Base-by-base conservation (phyloP, 2,329 filamentous ascomycete genomes). In the Colletotrichum theobromicola region DNA sequence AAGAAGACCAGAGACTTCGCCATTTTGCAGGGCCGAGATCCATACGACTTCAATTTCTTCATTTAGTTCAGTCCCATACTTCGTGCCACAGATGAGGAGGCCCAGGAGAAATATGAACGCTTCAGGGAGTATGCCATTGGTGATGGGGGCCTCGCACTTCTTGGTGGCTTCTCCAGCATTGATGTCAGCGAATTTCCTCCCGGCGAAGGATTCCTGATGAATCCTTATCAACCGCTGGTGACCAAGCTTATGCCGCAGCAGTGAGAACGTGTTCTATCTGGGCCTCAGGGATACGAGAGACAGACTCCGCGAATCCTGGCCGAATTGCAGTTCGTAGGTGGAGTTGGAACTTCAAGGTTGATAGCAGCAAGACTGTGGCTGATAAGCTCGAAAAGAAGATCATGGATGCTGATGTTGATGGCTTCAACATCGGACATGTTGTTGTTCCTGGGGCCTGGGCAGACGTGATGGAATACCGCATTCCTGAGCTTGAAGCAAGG, bases 161-260 rank as follows among this genome's bases (percentile, higher is more conserved):
- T 80, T 73, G 75, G 74, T 16, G 78, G 78, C 50, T 78, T 76
- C 66, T 79, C 78, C 5, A 79, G 79, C 60, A 76, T 80, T 28
- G 80, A 81, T 67, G 67, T 81, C 8, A 57, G 66, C 30, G 26
- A 53, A n/a, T 80, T 76, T 42, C 75, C 64, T 32, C 74, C 77
- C 9, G 80, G 81, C 67, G 77, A 80, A 35, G 71, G 69, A 30
- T 79, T 80, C 30, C 30, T 21, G 4, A 60, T 46, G n/a, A 61
- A 64, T 18, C 55, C 67, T 26, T 32, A 63, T 32, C 74, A 76
- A 32, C 60, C 70, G 7, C 34, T 76, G 9, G 35, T 72, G 50
- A 50, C 74, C 12, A 66, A 58, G 16, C 53, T 77, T 2, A 67
- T 65, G 30, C 62, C 55, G 18, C 67, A 34, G n/a, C 61, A 62